Evolutionary conservation across 352 stramenopile species (phyloP).

Genomic region (Globisporangium sylvaticum): DNA sequence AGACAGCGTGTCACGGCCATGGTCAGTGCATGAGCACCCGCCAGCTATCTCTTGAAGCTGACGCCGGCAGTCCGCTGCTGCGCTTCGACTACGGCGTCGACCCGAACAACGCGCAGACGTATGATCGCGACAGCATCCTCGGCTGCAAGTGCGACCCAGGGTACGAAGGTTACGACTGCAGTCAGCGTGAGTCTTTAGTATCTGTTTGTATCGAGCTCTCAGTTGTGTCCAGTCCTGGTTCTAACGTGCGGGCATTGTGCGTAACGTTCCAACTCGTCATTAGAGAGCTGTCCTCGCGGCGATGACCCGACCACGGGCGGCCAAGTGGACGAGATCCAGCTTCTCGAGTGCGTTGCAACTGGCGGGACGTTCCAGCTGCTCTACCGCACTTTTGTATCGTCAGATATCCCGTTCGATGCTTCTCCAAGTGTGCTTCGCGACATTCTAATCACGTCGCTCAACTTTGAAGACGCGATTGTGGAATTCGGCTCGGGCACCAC

Average conservation of each 20-base stretch:
- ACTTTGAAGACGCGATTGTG: constrained; percentile 49
- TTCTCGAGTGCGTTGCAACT: constrained; percentile 58
- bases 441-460: constrained; percentile 43
- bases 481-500: constrained; percentile 32
- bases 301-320: constrained; percentile 80
- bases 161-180: constrained; percentile 90
- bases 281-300: constrained; percentile 79
- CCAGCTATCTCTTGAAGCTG: constrained; percentile 55
- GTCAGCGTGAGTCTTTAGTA: constrained; percentile 30
- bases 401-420: constrained; percentile 55
- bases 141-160: constrained; percentile 90
- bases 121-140: constrained; percentile 71
- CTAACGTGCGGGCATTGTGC: background rate
- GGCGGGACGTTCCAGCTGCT: constrained; percentile 56
- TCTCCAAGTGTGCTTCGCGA: constrained; percentile 34
- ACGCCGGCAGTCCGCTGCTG: constrained; percentile 43
- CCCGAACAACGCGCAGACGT: constrained; percentile 69
- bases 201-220: background rate
- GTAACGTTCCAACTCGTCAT: background rate
- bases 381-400: constrained; percentile 49
- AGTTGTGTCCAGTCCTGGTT: background rate
- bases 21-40: constrained; percentile 75
- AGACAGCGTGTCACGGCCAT: constrained; percentile 56
- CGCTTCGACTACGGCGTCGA: constrained; percentile 65
- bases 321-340: constrained; percentile 84